Evolutionary conservation across 2,329 filamentous ascomycete species (phyloP), one percentile per base, ranked within the genome.

Genomic region (Colletotrichum trifolii): DNA sequence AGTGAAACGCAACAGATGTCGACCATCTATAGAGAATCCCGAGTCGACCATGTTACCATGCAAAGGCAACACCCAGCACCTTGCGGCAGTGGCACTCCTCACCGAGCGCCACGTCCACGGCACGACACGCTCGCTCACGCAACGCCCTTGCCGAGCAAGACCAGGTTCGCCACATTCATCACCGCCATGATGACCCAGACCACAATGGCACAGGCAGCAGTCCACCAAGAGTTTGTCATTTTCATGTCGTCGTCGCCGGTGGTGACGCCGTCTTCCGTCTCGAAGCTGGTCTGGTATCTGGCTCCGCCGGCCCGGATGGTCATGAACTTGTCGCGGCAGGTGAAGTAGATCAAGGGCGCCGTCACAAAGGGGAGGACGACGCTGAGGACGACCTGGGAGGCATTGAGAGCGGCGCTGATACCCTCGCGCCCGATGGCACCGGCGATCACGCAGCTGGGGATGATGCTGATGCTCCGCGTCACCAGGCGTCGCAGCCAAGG

Each of bases 261-360:
- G 48, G 62, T 12, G 49, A 56, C 25, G 25, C 25, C 25, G 47
- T 64, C 63, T 15, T 65, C 66, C 2, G 72, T 69, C 13, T 75
- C 71, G 5, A 72, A 69, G 12, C 76, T 73, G 47, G 70, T 60
- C 46, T 73, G 70, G 57, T 75, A 76, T 10, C 76, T 71, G 7
- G 79, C 77, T 33, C 75, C 73, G 39, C 83, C 82, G 2, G 54
- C 58, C 8, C 62, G 83, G 77, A 92, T 90, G 8, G 87, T 92
- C 93, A 97, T 97, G 77, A 91, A 96, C 72, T 88, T 88, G 69
- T 88, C 86, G 47, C 90, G 84, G 70, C 91, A 92, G 0, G 93
- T 97, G 72, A 96, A 96, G 78, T 91, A 96, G 60, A 97, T 90
- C 38, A 97, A 79, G 2, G 93, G 93, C 1, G 92, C 91, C 1